Evolutionary conservation across 1,139 yeast genomes (phyloP).

Genomic region (Yamadazyma buinensis): DNA sequence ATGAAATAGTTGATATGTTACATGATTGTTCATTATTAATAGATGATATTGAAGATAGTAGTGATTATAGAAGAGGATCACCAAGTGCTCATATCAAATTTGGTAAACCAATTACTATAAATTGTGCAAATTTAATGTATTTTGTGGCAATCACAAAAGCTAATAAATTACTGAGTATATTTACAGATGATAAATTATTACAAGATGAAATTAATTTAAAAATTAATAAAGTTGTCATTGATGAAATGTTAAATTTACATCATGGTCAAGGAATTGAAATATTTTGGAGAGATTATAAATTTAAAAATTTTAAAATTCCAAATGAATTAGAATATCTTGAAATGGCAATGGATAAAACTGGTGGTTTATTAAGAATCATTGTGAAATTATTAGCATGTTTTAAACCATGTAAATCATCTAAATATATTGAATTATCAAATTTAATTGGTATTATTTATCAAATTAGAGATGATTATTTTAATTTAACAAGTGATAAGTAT

Average conservation of each 20-base stretch:
- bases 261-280: constrained; percentile 88
- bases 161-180: constrained; percentile 16
- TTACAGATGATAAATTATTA: constrained; percentile 8
- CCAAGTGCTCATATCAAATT: constrained; percentile 74
- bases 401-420: constrained; percentile 11
- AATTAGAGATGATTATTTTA: constrained; percentile 75
- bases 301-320: constrained; percentile 43
- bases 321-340: constrained; percentile 61
- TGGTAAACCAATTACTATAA: constrained; percentile 78
- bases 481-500: constrained; percentile 53
- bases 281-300: constrained; percentile 69
- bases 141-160: constrained; percentile 64
- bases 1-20: constrained; percentile 24
- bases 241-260: constrained; percentile 76
- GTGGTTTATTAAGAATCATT: constrained; percentile 78
- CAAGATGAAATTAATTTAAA: constrained; percentile 9
- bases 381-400: constrained; percentile 54
- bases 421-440: constrained; percentile 62
- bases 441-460: constrained; percentile 80
- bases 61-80: constrained; percentile 65
- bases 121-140: constrained; percentile 79
- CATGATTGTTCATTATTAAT: constrained; percentile 39
- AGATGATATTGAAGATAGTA: constrained; percentile 85
- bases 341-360: constrained; percentile 89
- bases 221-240: constrained; percentile 41